Evolutionary conservation across 1,284 basidiomycete species (phyloP).

Genomic region (Ceratobasidium sp.): DNA sequence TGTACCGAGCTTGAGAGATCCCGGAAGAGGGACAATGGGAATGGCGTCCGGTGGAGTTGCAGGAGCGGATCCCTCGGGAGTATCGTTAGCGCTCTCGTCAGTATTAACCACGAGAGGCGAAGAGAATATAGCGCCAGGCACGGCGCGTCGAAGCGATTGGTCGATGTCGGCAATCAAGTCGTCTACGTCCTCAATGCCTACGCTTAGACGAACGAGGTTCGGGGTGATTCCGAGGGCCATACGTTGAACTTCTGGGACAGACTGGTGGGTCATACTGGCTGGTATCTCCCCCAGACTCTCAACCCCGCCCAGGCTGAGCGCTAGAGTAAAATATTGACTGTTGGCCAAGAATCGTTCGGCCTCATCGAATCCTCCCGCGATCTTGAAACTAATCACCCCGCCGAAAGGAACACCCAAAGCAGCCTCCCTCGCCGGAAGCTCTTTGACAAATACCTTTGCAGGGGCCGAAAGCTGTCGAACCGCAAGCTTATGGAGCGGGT

Average conservation of each 20-base stretch:
- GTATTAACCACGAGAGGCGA: background rate
- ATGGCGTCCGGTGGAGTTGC: too few species aligned
- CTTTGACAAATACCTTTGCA: conserved; percentile 63
- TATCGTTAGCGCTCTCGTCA: background rate
- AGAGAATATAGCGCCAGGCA: conserved; percentile 18
- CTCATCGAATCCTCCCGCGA: conserved; percentile 68
- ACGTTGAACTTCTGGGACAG: conserved; percentile 80
- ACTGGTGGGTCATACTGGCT: conserved; percentile 86
- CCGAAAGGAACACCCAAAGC: conserved; percentile 51
- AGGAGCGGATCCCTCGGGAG: too few species aligned
- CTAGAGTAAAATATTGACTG: conserved; percentile 83
- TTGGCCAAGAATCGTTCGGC: conserved; percentile 80
- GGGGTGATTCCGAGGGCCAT: conserved; percentile 82
- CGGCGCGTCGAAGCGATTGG: conserved; percentile 72
- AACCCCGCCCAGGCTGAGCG: conserved; percentile 92
- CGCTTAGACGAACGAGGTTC: conserved; percentile 85
- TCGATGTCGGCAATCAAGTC: conserved; percentile 85
- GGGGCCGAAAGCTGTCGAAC: conserved; percentile 68
- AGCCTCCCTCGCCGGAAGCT: conserved; percentile 41
- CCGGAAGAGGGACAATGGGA: background rate
- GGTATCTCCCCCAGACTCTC: conserved; percentile 92
- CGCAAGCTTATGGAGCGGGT: conserved; percentile 37
- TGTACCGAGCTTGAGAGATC: background rate
- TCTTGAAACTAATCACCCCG: conserved; percentile 66
- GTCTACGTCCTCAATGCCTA: conserved; percentile 90